A percentile compares a stretch with the other conserved stretches of the same genome.
Evolutionary conservation across 495 filamentous ascomycete species (phyloP).

Genomic region (Friedmanniomyces simplex): DNA sequence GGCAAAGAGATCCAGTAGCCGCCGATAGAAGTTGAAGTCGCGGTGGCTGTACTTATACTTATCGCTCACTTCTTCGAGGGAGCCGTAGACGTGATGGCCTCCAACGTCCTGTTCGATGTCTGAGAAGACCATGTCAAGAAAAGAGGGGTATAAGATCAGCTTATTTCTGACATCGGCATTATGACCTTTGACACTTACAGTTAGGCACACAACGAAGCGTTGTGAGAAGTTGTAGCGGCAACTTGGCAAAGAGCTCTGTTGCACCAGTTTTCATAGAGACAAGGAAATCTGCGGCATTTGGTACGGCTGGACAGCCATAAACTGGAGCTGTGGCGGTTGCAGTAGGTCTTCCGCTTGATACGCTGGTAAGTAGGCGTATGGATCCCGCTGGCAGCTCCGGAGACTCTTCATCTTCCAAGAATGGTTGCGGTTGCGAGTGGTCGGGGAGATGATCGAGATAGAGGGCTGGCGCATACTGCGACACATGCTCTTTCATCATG

Average conservation of each 20-base stretch:
- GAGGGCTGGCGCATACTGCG: too few relatives aligned
- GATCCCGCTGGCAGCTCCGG: too few relatives aligned
- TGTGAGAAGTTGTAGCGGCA: constrained; percentile 36
- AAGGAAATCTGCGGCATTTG: constrained; percentile 19
- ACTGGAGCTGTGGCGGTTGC: too few relatives aligned
- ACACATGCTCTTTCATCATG: too few relatives aligned
- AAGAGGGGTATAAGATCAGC: too few relatives aligned
- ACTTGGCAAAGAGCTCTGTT: constrained; percentile 20
- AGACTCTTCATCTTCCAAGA: too few relatives aligned
- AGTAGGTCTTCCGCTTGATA: too few relatives aligned
- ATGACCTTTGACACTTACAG: constrained; percentile 21
- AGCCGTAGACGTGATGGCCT: constrained; percentile 39
- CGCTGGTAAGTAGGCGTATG: too few relatives aligned
- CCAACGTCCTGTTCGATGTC: constrained; percentile 42
- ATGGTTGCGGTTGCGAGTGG: too few relatives aligned
- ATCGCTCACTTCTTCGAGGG: constrained; percentile 34
- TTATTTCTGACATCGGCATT: too few relatives aligned
- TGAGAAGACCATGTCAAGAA: constrained; percentile 39
- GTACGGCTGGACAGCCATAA: background rate
- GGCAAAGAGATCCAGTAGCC: too few relatives aligned
- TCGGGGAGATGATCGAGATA: too few relatives aligned
- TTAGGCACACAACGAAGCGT: constrained; percentile 43
- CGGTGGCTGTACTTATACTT: constrained; percentile 29
- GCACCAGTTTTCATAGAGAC: constrained; percentile 28
- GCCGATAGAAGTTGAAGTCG: constrained; percentile 45